Base-by-base conservation (phyloP, 306 rosid genomes). In the Crotalaria pallida region DNA sequence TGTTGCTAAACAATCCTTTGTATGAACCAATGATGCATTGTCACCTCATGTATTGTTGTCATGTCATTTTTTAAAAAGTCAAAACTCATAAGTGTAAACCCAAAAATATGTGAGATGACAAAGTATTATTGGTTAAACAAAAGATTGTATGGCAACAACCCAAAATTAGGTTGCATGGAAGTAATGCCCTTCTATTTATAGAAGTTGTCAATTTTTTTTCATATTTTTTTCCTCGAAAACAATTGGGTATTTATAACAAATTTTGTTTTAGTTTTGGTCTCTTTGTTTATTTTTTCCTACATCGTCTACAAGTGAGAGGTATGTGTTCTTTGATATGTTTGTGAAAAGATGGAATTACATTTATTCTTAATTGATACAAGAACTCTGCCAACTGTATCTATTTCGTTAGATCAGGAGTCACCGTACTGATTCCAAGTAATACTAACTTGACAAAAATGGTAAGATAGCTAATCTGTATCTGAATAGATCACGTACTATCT, bases 231-330 rank as follows among this genome's bases (percentile, higher is more conserved):
- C 51, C 33, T 10, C 0, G 29, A 43, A 29, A 22, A 65, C 17
- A 65, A 55, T 65, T 65, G 65, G 58, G 29, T 31, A 10, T 6
- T 15, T 13, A 56, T 38, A 74, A 64, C 38, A 74, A 51, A 52
- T 17, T 24, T 63, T 12, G 48, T 19, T 43, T 51, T 53, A 53
- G 41, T 55, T 41, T 15, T 10, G 29, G 15, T 22, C 5, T 68
- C 6, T 3, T 5, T 23, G 13, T 6, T 31, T 29, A n/a, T 16
- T 36, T 15, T 18, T 3, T 22, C 31, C 55, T 43, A 4, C 3
- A 41, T 41, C 3, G 22, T 41, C 21, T 41, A 22, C 13, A 6
- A 22, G 27, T 62, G 21, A 13, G 36, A 41, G 36, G 36, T 12
- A 62, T 41, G 69, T 63, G 1, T 10, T 10, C 44, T 38, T 9